A percentile compares a stretch with the other conserved stretches of the same genome.
Conservation (phyloP, 768 basidiomycete species). For the Cystoderma amianthinum region DNA sequence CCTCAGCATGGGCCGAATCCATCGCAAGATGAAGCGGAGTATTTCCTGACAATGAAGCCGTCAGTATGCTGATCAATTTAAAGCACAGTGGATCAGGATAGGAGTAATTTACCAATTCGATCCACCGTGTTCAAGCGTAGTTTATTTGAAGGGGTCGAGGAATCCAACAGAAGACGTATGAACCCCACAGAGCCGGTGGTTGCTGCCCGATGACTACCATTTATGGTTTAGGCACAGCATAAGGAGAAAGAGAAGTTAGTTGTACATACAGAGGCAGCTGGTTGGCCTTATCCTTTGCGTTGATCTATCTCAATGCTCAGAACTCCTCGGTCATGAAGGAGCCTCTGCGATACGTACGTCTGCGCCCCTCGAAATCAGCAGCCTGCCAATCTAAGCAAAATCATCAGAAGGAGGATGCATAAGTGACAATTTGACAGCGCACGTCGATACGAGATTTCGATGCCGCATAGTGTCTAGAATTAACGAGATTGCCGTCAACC, state of each 20-base stretch:
- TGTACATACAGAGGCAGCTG: conserved; percentile 77
- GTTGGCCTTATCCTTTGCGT: conserved; percentile 88
- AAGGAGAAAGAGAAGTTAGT: conserved; percentile 11
- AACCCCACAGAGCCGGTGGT: conserved; percentile 93
- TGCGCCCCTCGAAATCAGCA: conserved; percentile 82
- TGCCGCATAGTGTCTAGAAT: conserved; percentile 81
- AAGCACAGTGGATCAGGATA: conserved; percentile 11
- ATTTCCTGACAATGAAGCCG: conserved; percentile 53
- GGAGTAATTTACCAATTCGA: conserved; percentile 51
- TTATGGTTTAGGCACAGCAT: conserved; percentile 10
- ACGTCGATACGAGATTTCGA: conserved; percentile 88
- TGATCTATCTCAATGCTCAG: conserved; percentile 59
- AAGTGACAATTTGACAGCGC: conserved; percentile 20
- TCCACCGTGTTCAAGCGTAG: conserved; percentile 83
- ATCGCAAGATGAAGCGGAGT: conserved; percentile 96
- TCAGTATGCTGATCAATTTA: conserved; percentile 7
- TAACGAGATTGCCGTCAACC: conserved; percentile 10
- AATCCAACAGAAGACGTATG: conserved; percentile 77
- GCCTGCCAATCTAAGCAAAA: conserved; percentile 69
- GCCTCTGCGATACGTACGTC: conserved; percentile 59
- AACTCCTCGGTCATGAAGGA: conserved; percentile 23
- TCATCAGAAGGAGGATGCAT: conserved; percentile 18
- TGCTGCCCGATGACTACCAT: conserved; percentile 85
- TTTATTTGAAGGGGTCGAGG: conserved; percentile 70
- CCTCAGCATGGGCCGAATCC: conserved; percentile 92